phyloP scores from a whole-genome alignment of 2,329 filamentous ascomycete genomes.

The Corynespora cassiicola region DNA sequence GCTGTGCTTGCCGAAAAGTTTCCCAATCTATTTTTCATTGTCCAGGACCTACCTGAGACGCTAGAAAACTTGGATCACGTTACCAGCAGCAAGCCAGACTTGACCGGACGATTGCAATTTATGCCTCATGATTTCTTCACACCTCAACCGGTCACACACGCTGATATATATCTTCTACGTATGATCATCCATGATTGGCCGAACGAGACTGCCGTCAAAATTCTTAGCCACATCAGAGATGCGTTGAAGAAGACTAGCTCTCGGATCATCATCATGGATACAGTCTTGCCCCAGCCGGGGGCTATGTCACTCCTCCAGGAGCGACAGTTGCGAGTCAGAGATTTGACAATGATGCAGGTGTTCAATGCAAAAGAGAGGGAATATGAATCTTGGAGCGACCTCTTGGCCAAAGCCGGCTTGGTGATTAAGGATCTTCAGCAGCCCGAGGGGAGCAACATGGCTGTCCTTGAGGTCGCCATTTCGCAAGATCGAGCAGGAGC shows the following conservation, averaged over 20 bases:
- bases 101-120: conserved; percentile 14
- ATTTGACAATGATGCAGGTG: conserved; percentile 7
- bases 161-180: conserved; percentile 31
- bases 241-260: conserved; percentile 4
- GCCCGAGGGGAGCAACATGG: conserved; percentile 4
- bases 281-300: conserved; percentile 3
- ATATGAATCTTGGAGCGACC: conserved; percentile 3
- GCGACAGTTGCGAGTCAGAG: conserved; percentile 1
- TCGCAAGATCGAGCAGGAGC: too few species aligned
- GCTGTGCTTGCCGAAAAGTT: conserved; percentile 22
- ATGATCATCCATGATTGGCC: conserved; percentile 43
- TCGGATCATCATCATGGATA: conserved; percentile 5
- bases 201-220: conserved; percentile 35
- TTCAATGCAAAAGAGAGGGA: conserved; percentile 6
- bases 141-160: conserved; percentile 15
- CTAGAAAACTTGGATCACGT: conserved; percentile 16
- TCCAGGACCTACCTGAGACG: conserved; percentile 22
- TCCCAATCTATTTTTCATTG: conserved; percentile 20
- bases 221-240: conserved; percentile 12
- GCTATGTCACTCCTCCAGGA: conserved; percentile 2
- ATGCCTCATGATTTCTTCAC: conserved; percentile 15
- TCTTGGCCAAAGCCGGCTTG: neutral
- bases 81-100: conserved; percentile 14
- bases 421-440: neutral
- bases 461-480: conserved; percentile 2